These are phyloP conservation scores for Dendrocalamus latiflorus DNA, from an alignment of 202 grass and related monocot species.

Conservation along the genomic window DNA sequence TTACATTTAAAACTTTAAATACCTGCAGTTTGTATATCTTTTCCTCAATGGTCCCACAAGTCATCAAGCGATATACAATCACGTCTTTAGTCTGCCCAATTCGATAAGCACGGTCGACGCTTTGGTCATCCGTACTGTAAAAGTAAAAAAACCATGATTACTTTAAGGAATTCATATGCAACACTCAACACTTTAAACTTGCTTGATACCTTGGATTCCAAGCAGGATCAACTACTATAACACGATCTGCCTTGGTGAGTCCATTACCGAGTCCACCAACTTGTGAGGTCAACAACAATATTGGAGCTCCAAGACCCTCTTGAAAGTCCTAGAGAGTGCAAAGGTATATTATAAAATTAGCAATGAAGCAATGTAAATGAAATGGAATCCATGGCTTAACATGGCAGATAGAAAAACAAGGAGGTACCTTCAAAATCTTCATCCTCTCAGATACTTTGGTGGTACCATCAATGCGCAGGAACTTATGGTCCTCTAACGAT, in stretches of 20 bases:
- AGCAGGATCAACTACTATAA: slow-evolving; percentile 98
- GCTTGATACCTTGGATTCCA: slow-evolving; percentile 86
- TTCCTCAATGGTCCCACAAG: slow-evolving; percentile 92
- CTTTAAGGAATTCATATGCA: neutral
- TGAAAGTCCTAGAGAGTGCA: slow-evolving; percentile 65
- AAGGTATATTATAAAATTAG: neutral
- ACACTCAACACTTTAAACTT: too few species aligned
- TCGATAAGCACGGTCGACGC: slow-evolving; percentile 88
- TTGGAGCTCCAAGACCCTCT: slow-evolving; percentile 74
- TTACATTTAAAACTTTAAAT: neutral
- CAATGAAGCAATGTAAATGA: neutral
- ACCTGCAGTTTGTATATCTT: slow-evolving; percentile 96
- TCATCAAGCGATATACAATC: slow-evolving; percentile 91
- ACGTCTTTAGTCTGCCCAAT: slow-evolving; percentile 96
- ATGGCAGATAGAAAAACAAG: neutral
- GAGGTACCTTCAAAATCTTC: slow-evolving; percentile 73
- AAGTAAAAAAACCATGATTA: neutral
- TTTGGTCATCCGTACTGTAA: slow-evolving; percentile 87
- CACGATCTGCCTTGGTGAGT: slow-evolving; percentile 81
- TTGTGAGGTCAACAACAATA: slow-evolving; percentile 93
- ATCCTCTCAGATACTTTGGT: slow-evolving; percentile 71
- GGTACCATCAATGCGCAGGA: slow-evolving; percentile 88
- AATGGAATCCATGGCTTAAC: slow-evolving; percentile 8
- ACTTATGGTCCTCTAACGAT: slow-evolving; percentile 57
- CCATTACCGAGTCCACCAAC: slow-evolving; percentile 96